Base-by-base conservation (phyloP, 2,329 filamentous ascomycete species). In the Elsinoe perseae region DNA sequence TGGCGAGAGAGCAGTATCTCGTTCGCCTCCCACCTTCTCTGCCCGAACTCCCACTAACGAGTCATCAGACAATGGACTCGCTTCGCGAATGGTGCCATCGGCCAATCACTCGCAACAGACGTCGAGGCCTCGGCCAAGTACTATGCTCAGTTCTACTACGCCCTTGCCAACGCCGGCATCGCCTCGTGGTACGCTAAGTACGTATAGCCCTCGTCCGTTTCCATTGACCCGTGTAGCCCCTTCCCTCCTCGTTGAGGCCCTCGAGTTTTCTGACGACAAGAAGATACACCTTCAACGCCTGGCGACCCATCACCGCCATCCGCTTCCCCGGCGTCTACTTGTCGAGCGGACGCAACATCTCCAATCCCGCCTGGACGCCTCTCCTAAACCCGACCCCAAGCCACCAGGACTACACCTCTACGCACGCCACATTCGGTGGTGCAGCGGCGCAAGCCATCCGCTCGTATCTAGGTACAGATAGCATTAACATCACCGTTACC, bases 111-210 rank as follows among this genome's bases (percentile, higher is more conserved):
- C 18, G 61, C 63, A 1, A 62, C 54, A 9, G 59, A 67, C 44
- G 64, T 67, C 7, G 32, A 61, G 6, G 56, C 34, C 3, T 64
- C 65, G 3, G 65, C 65, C 12, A 64, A 63, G 42, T 65, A 66
- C 61, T 66, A 65, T 28, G 60, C 62, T 1, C 63, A 66, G 44
- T 57, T 67, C 20, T 64, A 67, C 54, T 66, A 65, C 50, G 65
- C 65, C 7, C 59, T 65, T 14, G 61, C 64, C 18, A 67, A 67
- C 50, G 64, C 65, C 38, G 65, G 59, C 7, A 65, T 67, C 20
- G 65, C 64, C 9, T 56, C 59, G 20, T 66, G 64, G 62, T 60
- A 65, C 44, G 58, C 62, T 2, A 66, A 66, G 50, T 63, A 61
- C 14, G 40, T 36, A 18, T 44, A 2, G 20, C 40, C 40, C 40